Conservation (phyloP, 2,329 filamentous ascomycete genomes). For the Clarireedia monteithiana region DNA sequence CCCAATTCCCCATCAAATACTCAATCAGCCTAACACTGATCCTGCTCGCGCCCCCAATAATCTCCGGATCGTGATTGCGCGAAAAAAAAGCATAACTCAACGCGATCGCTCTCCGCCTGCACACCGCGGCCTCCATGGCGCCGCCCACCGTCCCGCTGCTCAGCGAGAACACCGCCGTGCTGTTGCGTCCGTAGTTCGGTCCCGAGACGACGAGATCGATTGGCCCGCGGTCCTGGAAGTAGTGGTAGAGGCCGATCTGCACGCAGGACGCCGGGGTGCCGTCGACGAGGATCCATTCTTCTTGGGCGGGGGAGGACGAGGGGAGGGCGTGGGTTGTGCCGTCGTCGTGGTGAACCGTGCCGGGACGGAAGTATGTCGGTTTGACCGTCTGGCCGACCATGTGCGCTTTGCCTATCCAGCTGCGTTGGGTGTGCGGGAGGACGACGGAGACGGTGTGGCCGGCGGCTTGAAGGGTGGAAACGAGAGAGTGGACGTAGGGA, state of each 20-base stretch:
- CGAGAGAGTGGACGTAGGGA: slow-evolving; percentile 70
- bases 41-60: slow-evolving; percentile 70
- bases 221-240: slow-evolving; percentile 63
- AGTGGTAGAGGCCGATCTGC: slow-evolving; percentile 75
- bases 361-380: slow-evolving; percentile 73
- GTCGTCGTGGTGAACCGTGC: slow-evolving; percentile 52
- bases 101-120: slow-evolving; percentile 64
- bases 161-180: slow-evolving; percentile 70
- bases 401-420: slow-evolving; percentile 98
- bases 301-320: slow-evolving; percentile 41
- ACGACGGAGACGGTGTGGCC: slow-evolving; percentile 89
- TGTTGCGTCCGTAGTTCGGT: slow-evolving; percentile 78
- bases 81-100: slow-evolving; percentile 87
- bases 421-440: slow-evolving; percentile 83
- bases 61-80: slow-evolving; percentile 66
- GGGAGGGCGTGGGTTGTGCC: slow-evolving; percentile 59
- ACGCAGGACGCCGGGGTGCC: slow-evolving; percentile 75
- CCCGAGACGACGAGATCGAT: slow-evolving; percentile 72
- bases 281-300: slow-evolving; percentile 77
- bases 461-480: slow-evolving; percentile 60
- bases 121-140: slow-evolving; percentile 70
- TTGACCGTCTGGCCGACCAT: slow-evolving; percentile 84
- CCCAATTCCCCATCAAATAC: slow-evolving; percentile 70
- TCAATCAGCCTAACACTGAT: slow-evolving; percentile 74
- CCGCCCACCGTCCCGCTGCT: slow-evolving; percentile 72